These are phyloP conservation scores for Colletotrichum sublineola DNA, from an alignment of 2,329 filamentous ascomycete species.

Conservation along the genomic window DNA sequence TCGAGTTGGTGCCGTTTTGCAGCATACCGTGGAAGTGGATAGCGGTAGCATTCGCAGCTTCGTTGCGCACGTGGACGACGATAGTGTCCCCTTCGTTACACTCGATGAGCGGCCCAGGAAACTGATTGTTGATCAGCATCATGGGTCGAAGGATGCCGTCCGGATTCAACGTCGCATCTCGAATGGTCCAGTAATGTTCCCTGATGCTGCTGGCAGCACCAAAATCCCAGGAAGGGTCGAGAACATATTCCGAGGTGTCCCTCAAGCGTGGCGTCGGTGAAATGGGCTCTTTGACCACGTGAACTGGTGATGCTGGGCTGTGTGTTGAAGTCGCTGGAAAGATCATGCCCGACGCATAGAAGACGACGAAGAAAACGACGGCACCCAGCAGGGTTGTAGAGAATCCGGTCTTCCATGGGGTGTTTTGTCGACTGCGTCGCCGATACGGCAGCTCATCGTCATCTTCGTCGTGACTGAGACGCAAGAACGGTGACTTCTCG, in stretches of 20 bases:
- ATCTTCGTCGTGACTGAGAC: not conserved
- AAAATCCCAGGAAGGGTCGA: constrained; percentile 70
- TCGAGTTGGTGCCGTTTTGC: constrained; percentile 80
- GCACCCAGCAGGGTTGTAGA: not conserved
- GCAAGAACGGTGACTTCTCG: constrained; percentile 35
- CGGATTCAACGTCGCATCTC: constrained; percentile 70
- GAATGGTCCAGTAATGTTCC: constrained; percentile 72
- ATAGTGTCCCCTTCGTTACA: constrained; percentile 81
- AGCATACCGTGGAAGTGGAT: constrained; percentile 85
- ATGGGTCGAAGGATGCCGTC: constrained; percentile 70
- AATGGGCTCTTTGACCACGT: constrained; percentile 9
- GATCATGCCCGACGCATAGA: constrained; percentile 8
- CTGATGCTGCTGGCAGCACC: constrained; percentile 62
- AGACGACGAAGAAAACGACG: constrained; percentile 18
- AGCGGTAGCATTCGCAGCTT: constrained; percentile 73
- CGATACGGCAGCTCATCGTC: not conserved
- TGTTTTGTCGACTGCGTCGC: not conserved
- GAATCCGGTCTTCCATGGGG: not conserved
- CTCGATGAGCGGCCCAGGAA: constrained; percentile 80
- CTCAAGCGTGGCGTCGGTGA: constrained; percentile 46
- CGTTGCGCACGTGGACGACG: constrained; percentile 77
- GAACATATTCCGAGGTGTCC: constrained; percentile 64
- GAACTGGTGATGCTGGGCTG: not conserved
- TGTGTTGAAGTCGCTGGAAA: not conserved
- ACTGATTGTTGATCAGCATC: constrained; percentile 81